These are phyloP conservation scores for Dryadomyces quercus-mongolicae DNA, from an alignment of 2,329 filamentous ascomycete species.

Conservation along the genomic window DNA sequence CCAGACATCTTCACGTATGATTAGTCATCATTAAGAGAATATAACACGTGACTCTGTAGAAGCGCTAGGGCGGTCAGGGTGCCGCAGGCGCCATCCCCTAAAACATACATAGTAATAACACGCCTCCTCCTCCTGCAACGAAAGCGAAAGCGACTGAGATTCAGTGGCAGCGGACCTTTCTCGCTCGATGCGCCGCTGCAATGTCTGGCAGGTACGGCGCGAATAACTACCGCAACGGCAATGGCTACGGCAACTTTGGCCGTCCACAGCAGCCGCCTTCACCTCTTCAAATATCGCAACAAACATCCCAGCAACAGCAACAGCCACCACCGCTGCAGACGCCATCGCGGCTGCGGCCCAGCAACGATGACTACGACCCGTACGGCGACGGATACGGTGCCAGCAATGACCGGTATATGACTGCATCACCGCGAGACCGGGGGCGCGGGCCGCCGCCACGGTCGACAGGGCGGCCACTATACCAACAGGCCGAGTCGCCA, in stretches of 20 bases:
- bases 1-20: too few species aligned
- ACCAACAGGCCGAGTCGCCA: neutral
- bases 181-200: slow-evolving; percentile 5
- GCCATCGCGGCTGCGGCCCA: slow-evolving; percentile 10
- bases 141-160: neutral
- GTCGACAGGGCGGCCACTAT: neutral
- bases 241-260: slow-evolving; percentile 31
- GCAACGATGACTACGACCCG: slow-evolving; percentile 36
- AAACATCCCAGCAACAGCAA: neutral
- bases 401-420: slow-evolving; percentile 19
- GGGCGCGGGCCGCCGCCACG: neutral
- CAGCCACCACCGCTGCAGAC: neutral
- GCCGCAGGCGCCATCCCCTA: too few species aligned
- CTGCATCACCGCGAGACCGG: slow-evolving; percentile 4
- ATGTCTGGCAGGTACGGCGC: slow-evolving; percentile 42
- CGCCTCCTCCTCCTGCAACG: neutral
- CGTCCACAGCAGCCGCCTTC: slow-evolving; percentile 12
- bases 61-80: neutral
- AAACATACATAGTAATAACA: too few species aligned
- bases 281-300: neutral
- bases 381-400: slow-evolving; percentile 26
- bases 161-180: neutral
- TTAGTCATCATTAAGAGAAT: neutral
- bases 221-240: slow-evolving; percentile 32
- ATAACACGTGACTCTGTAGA: neutral